Evolutionary conservation across 2,329 filamentous ascomycete species (phyloP).

Genomic region (Aspergillus brunneoviolaceus): DNA sequence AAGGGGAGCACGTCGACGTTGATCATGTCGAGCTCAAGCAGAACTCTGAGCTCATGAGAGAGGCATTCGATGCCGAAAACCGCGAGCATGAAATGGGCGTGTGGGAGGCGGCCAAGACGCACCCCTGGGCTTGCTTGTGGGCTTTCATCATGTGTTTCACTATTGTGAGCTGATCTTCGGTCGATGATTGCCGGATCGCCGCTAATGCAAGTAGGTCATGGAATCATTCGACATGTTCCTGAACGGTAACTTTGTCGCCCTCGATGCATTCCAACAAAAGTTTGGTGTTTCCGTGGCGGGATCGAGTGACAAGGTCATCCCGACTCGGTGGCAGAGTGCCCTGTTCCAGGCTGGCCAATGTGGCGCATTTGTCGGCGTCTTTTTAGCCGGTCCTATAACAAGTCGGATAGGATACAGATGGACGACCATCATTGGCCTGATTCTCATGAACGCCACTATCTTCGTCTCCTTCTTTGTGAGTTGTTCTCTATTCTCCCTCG

Average conservation of each 20-base stretch:
- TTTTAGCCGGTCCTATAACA: constrained; percentile 61
- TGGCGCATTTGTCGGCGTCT: constrained; percentile 61
- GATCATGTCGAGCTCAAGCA: constrained; percentile 36
- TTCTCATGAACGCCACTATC: constrained; percentile 60
- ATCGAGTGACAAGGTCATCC: constrained; percentile 28
- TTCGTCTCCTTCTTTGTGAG: constrained; percentile 59
- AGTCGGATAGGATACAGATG: constrained; percentile 60
- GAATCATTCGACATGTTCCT: constrained; percentile 53
- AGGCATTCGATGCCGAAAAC: constrained; percentile 47
- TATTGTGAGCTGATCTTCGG: constrained; percentile 40
- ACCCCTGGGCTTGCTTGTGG: constrained; percentile 51
- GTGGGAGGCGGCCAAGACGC: constrained; percentile 39
- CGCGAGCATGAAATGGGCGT: constrained; percentile 45
- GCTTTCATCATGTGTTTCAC: constrained; percentile 53
- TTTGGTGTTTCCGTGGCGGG: constrained; percentile 37
- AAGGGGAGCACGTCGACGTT: constrained; percentile 20
- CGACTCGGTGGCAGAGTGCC: constrained; percentile 54
- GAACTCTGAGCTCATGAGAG: constrained; percentile 41
- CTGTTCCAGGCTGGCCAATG: constrained; percentile 57
- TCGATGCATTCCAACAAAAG: constrained; percentile 36
- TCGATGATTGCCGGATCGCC: neutral
- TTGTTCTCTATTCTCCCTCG: neutral
- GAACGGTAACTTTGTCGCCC: constrained; percentile 50
- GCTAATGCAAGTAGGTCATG: constrained; percentile 44
- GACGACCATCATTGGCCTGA: constrained; percentile 56